phyloP scores from a whole-genome alignment of 352 stramenopile species.

The Globisporangium paroecandrum region DNA sequence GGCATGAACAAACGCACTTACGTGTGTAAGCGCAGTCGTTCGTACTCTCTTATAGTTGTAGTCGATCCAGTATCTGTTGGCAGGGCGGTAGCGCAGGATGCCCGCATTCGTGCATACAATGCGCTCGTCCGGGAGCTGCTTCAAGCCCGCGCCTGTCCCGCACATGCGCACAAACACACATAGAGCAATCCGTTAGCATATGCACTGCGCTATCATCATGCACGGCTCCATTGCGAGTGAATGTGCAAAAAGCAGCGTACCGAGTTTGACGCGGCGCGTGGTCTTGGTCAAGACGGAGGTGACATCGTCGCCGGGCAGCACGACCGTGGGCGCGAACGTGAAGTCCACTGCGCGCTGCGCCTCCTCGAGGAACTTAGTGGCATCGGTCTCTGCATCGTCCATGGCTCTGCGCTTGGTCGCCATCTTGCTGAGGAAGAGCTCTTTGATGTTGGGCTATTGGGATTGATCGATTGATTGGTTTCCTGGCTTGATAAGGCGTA shows the following conservation, averaged over 20 bases:
- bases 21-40: background rate
- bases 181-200: background rate
- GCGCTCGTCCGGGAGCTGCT: conserved; percentile 47
- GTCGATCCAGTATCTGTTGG: conserved; percentile 90
- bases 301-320: conserved; percentile 79
- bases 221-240: background rate
- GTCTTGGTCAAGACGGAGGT: conserved; percentile 73
- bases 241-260: conserved; percentile 20
- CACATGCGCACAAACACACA: background rate
- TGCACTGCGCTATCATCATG: background rate
- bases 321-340: conserved; percentile 61
- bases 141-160: conserved; percentile 49
- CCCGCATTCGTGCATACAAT: conserved; percentile 82
- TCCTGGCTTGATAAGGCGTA: conserved; percentile 8
- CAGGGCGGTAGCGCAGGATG: conserved; percentile 78
- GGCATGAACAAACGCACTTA: background rate
- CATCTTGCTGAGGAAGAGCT: conserved; percentile 7
- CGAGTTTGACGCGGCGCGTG: conserved; percentile 63
- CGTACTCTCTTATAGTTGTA: conserved; percentile 82
- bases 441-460: conserved; percentile 8
- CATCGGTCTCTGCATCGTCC: conserved; percentile 25
- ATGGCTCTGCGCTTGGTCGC: conserved; percentile 44
- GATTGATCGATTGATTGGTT: conserved; percentile 13
- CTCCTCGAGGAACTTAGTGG: conserved; percentile 61
- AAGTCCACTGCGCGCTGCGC: conserved; percentile 80